Evolutionary conservation across 306 rosid genomes (phyloP).

Genomic region (Cucurbita argyrosperma): DNA sequence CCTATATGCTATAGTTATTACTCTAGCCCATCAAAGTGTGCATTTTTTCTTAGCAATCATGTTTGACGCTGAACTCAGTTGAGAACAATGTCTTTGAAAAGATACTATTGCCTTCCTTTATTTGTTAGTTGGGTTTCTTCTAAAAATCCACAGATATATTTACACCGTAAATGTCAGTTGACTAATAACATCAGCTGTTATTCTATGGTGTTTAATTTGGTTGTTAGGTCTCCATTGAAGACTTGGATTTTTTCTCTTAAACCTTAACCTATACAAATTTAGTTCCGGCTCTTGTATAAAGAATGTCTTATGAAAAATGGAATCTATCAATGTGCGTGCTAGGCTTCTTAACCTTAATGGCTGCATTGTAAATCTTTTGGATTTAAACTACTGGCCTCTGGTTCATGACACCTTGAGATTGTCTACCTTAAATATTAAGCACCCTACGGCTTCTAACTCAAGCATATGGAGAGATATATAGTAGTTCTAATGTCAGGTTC

Average conservation of each 20-base stretch:
- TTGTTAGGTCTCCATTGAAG: neutral
- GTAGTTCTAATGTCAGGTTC: neutral
- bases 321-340: neutral
- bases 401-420: neutral
- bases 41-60: neutral
- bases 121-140: neutral
- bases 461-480: neutral
- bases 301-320: neutral
- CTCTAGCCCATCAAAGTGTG: neutral
- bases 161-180: neutral
- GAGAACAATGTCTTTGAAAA: neutral
- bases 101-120: neutral
- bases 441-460: neutral
- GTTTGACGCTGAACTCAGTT: neutral
- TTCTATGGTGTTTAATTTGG: neutral
- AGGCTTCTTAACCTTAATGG: neutral
- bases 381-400: neutral
- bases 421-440: neutral
- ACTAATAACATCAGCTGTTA: neutral
- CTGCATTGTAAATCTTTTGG: neutral
- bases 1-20: neutral
- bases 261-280: neutral
- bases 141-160: neutral
- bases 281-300: neutral
- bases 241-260: neutral